Evolutionary conservation across 345 rosid genomes (phyloP).

Genomic region (Camelina hispida): DNA sequence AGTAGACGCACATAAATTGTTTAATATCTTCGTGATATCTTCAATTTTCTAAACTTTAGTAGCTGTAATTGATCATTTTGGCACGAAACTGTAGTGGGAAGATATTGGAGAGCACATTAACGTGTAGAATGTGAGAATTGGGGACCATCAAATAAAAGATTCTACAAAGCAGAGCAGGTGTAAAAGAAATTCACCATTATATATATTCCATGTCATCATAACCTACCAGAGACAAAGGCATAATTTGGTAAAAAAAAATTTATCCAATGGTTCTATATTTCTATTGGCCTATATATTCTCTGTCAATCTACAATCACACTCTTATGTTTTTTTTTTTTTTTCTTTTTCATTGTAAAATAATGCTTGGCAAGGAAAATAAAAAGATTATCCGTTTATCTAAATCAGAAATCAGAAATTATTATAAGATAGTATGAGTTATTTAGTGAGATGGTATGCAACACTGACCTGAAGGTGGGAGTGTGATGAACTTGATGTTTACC

Average conservation of each 20-base stretch:
- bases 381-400: conserved; percentile 22
- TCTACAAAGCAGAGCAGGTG: conserved; percentile 27
- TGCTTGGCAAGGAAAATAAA: not conserved
- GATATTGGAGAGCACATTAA: conserved; percentile 36
- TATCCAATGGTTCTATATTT: conserved; percentile 11
- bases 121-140: conserved; percentile 28
- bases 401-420: not conserved
- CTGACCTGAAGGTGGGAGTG: conserved; percentile 69
- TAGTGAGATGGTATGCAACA: conserved; percentile 19
- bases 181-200: not conserved
- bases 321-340: too few relatives aligned
- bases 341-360: not conserved
- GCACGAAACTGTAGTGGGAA: conserved; percentile 33
- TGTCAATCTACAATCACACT: not conserved
- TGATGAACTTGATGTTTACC: conserved; percentile 72
- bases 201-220: conserved; percentile 34
- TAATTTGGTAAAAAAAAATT: not conserved
- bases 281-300: conserved; percentile 5
- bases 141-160: conserved; percentile 40
- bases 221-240: conserved; percentile 27
- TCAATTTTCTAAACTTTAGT: conserved; percentile 8
- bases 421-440: not conserved
- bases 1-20: not conserved
- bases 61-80: not conserved
- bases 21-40: conserved; percentile 3